phyloP scores from a whole-genome alignment of 2,329 filamentous ascomycete genomes.

The Pseudogymnoascus sp. region DNA sequence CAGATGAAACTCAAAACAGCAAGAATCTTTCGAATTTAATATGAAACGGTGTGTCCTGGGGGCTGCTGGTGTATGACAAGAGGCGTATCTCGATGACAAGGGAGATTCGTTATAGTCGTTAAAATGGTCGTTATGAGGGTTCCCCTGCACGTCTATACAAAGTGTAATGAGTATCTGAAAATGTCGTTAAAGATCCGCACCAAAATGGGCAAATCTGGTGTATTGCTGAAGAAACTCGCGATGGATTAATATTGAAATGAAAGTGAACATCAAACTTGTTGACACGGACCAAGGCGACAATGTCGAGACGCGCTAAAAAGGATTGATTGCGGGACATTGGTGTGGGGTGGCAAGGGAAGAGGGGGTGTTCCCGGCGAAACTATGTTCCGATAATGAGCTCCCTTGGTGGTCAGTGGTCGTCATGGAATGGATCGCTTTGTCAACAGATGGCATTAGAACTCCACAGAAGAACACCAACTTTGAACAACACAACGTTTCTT shows the following conservation, averaged over 20 bases:
- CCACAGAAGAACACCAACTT: slow-evolving; percentile 1
- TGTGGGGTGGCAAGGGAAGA: neutral
- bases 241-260: slow-evolving; percentile 3
- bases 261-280: slow-evolving; percentile 6
- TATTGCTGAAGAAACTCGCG: neutral
- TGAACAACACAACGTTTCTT: neutral
- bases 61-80: neutral
- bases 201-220: slow-evolving; percentile 1
- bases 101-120: slow-evolving; percentile 10
- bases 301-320: slow-evolving; percentile 8
- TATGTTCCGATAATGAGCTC: neutral
- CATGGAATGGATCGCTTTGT: slow-evolving; percentile 1
- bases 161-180: slow-evolving; percentile 4
- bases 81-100: slow-evolving; percentile 6
- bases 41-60: neutral
- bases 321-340: slow-evolving; percentile 6
- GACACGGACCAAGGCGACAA: slow-evolving; percentile 5
- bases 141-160: slow-evolving; percentile 1
- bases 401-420: slow-evolving; percentile 1
- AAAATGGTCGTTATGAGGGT: slow-evolving; percentile 2
- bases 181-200: neutral
- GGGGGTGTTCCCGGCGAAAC: neutral
- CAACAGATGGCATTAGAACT: slow-evolving; percentile 8
- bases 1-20: neutral
- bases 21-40: neutral